Conservation (phyloP, 345 rosid species). For the Eucalyptus pumila region DNA sequence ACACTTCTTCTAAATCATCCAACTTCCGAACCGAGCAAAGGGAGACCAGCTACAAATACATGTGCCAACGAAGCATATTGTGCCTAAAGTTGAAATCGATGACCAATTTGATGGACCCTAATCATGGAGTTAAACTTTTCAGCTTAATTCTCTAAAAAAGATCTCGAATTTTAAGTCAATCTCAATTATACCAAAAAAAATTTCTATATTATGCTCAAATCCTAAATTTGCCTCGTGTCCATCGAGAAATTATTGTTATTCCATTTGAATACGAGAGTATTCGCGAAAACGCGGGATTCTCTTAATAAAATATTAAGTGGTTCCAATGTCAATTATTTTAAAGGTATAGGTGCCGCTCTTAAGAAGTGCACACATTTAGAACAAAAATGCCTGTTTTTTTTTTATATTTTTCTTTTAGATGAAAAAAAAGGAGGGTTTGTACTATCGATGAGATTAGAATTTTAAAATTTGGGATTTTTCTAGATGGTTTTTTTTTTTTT, state of each 20-base stretch:
- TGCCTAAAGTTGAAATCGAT: neutral
- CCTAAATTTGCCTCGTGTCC: neutral
- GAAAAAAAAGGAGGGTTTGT: neutral
- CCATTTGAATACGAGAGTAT: neutral
- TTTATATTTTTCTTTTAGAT: neutral
- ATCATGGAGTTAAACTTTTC: neutral
- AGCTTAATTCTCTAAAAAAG: neutral
- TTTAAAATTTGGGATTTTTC: neutral
- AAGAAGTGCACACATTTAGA: accelerated
- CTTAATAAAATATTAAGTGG: neutral
- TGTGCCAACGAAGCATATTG: neutral
- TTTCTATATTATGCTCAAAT: accelerated
- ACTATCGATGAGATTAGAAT: neutral
- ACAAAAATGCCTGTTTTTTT: no score
- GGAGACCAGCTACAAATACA: neutral
- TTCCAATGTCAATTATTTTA: accelerated
- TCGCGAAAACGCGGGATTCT: accelerated
- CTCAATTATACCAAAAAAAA: neutral
- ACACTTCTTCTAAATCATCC: neutral
- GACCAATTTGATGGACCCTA: neutral
- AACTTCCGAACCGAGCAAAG: neutral
- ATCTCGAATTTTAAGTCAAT: no score
- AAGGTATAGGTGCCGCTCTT: accelerated
- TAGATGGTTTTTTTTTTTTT: no score
- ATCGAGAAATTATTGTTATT: neutral